Evolutionary conservation across 208 protist species (phyloP), one percentile per base, ranked within the genome.

Genomic region (Herpetomonas samuelpessoai): DNA sequence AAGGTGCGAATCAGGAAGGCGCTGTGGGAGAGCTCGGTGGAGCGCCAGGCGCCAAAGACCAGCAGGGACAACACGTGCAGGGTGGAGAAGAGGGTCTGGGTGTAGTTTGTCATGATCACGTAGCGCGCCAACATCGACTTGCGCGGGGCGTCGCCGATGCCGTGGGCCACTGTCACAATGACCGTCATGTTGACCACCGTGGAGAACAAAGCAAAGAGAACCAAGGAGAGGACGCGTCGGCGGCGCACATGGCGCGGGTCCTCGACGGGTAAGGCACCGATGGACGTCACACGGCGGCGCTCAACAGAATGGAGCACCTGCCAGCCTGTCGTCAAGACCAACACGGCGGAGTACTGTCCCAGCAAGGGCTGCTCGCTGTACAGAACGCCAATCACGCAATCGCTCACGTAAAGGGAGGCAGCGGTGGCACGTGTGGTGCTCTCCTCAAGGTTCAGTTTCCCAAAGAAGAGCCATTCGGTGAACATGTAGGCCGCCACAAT

Each of bases 401-500:
- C 86, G 2, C 68, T 58, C 25, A 84, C 27, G 61, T 84, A 81
- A n/a, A 89, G n/a, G 0, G 72, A 71, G 21, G 72, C 50, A 22
- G 74, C 48, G 2, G 44, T 63, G 14, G 60, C 27, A 46, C 90
- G 39, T 16, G 72, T 60, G 18, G 66, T 64, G 28, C 48, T 44
- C 65, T 95, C 84, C 1, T 68, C 52, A 2, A 58, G 47, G 50
- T 65, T 82, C 46, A 92, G 64, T 47, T 41, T 53, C 29, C 88
- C 88, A 70, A 95, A 95, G 65, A 92, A 95, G 45, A 75, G 31
- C 0, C 18, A 29, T 18, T 74, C 64, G 16, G 76, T 29, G 19
- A 79, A 12, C 30, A 74, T 41, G 76, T 78, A 91, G 16, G 84
- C 19, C 39, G 79, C 12, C 35, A 81, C 12, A 1, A 60, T 39